Conservation (phyloP, 768 basidiomycete genomes). For the Podaxis sp. region DNA sequence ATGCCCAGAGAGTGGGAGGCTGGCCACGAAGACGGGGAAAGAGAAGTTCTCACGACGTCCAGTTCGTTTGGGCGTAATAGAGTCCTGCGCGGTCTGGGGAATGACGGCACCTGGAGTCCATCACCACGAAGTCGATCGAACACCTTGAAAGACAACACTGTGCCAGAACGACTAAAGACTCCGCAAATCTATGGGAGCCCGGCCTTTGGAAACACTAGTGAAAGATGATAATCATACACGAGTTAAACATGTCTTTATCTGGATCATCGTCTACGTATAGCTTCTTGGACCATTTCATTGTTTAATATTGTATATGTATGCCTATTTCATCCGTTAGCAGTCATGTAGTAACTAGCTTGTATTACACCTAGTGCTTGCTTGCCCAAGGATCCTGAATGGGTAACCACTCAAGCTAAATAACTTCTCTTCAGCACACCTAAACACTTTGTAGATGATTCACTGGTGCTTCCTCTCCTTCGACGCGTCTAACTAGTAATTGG, state of each 20-base stretch:
- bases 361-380: not conserved
- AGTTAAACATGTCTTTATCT: not conserved
- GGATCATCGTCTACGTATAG: not conserved
- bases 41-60: constrained; percentile 27
- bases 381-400: not conserved
- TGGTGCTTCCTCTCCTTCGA: too few relatives aligned
- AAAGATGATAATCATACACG: not conserved
- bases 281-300: not conserved
- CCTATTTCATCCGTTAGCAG: not conserved
- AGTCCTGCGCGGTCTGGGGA: constrained; percentile 41
- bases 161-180: constrained; percentile 22
- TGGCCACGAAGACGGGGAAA: constrained; percentile 31
- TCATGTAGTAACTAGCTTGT: not conserved
- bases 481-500: too few relatives aligned
- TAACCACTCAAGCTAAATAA: too few relatives aligned
- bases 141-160: constrained; percentile 23
- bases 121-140: constrained; percentile 18
- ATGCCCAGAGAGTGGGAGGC: constrained; percentile 21
- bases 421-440: too few relatives aligned
- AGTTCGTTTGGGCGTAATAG: constrained; percentile 34
- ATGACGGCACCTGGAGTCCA: constrained; percentile 24
- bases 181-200: constrained; percentile 5
- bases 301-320: not conserved
- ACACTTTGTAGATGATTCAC: too few relatives aligned
- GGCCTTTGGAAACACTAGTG: not conserved